phyloP scores from a whole-genome alignment of 2,329 filamentous ascomycete species.

The Xylariaceae sp. region DNA sequence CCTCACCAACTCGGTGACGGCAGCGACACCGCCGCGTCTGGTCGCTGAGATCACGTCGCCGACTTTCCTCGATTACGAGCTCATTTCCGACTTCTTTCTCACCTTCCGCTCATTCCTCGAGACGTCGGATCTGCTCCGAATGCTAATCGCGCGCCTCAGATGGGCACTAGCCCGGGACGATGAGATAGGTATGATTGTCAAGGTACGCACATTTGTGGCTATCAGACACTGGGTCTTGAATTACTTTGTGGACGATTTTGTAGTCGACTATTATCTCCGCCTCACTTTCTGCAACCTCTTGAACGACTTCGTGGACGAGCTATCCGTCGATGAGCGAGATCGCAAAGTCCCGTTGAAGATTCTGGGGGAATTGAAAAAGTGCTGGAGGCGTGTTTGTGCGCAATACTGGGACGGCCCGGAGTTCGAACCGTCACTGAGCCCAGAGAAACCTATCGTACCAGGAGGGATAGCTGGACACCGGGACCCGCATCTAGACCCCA shows the following conservation, averaged over 20 bases:
- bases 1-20: constrained; percentile 65
- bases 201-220: constrained; percentile 91
- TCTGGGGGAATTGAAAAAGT: constrained; percentile 88
- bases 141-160: constrained; percentile 74
- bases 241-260: constrained; percentile 94
- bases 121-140: constrained; percentile 65
- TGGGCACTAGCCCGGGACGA: constrained; percentile 80
- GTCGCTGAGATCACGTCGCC: constrained; percentile 96
- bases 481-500: constrained; percentile 46
- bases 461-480: constrained; percentile 63
- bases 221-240: constrained; percentile 96
- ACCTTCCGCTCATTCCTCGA: constrained; percentile 87
- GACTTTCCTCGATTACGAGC: constrained; percentile 90
- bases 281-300: constrained; percentile 72
- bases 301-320: constrained; percentile 57
- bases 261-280: constrained; percentile 66
- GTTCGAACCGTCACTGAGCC: constrained; percentile 51
- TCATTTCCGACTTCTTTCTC: constrained; percentile 95
- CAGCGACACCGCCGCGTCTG: constrained; percentile 82
- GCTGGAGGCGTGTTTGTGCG: constrained; percentile 86
- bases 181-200: constrained; percentile 85
- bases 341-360: constrained; percentile 67
- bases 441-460: constrained; percentile 62
- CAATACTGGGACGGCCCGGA: constrained; percentile 79
- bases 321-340: constrained; percentile 36